Conservation (phyloP, 192 early-diverging fungal genomes). For the Mortierella hygrophila region DNA sequence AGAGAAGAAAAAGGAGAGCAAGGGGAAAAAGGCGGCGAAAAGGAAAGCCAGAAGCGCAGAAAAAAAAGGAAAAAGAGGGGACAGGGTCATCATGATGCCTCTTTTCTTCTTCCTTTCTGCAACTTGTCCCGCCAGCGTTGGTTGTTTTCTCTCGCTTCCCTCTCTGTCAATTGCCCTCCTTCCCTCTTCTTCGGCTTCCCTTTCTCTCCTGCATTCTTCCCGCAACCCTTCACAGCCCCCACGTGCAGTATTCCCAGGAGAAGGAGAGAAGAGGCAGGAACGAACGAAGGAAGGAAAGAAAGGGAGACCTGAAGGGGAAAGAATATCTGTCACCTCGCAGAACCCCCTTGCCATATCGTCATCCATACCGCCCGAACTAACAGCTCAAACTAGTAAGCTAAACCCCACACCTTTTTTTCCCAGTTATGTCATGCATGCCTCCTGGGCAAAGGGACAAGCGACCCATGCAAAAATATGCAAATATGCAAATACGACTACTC, state of each 20-base stretch:
- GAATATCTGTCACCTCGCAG: neutral
- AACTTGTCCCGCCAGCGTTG: neutral
- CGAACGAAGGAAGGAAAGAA: neutral
- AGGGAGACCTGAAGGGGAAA: neutral
- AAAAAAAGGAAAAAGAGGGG: neutral
- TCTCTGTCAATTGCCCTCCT: neutral
- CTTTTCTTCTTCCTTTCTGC: neutral
- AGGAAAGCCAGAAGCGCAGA: neutral
- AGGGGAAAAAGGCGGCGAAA: neutral
- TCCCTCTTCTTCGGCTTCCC: neutral
- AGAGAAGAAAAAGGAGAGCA: neutral
- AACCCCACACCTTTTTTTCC: neutral
- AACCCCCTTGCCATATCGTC: too few relatives aligned
- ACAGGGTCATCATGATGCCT: neutral
- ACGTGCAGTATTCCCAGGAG: conserved; percentile 14
- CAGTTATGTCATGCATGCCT: neutral
- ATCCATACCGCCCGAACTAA: too few relatives aligned
- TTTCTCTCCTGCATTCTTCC: neutral
- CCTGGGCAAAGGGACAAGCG: neutral
- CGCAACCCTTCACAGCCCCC: neutral
- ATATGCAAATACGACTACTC: neutral
- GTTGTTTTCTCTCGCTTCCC: neutral
- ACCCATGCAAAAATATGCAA: neutral
- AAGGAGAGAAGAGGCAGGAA: neutral
- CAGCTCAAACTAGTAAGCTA: too few relatives aligned